A percentile compares a stretch with the other conserved stretches of the same genome.
Conservation (phyloP, 2,329 filamentous ascomycete species). For the Zymoseptoria brevis region DNA sequence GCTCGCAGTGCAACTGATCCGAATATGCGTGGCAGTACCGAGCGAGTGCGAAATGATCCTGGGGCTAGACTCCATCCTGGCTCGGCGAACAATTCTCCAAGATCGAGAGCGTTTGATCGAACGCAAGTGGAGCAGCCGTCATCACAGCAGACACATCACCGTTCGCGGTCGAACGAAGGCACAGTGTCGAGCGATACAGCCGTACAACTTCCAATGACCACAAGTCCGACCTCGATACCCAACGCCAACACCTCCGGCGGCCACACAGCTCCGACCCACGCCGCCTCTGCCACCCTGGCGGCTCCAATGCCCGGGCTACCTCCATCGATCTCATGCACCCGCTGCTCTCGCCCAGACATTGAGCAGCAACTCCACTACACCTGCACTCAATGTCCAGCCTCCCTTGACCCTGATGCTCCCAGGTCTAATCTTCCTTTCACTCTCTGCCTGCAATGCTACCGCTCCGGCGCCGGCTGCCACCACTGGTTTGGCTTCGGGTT, state of each 20-base stretch:
- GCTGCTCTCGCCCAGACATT: conserved; percentile 63
- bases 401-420: conserved; percentile 33
- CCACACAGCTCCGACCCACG: neutral
- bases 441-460: conserved; percentile 75
- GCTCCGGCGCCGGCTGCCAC: conserved; percentile 64
- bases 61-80: neutral
- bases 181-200: neutral
- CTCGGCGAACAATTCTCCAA: neutral
- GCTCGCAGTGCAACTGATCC: conserved; percentile 40
- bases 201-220: neutral
- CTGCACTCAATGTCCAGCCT: conserved; percentile 61
- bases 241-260: neutral
- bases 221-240: neutral
- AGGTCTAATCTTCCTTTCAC: conserved; percentile 48
- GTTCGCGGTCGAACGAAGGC: neutral
- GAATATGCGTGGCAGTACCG: conserved; percentile 11
- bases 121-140: neutral
- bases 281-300: too few species aligned
- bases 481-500: conserved; percentile 86
- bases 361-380: conserved; percentile 83
- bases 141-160: conserved; percentile 3
- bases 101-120: neutral
- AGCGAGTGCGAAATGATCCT: conserved; percentile 15
- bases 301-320: neutral
- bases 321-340: conserved; percentile 64